Evolutionary conservation across 2,329 filamentous ascomycete species (phyloP).

Genomic region (Exophiala phaeomuriformis): DNA sequence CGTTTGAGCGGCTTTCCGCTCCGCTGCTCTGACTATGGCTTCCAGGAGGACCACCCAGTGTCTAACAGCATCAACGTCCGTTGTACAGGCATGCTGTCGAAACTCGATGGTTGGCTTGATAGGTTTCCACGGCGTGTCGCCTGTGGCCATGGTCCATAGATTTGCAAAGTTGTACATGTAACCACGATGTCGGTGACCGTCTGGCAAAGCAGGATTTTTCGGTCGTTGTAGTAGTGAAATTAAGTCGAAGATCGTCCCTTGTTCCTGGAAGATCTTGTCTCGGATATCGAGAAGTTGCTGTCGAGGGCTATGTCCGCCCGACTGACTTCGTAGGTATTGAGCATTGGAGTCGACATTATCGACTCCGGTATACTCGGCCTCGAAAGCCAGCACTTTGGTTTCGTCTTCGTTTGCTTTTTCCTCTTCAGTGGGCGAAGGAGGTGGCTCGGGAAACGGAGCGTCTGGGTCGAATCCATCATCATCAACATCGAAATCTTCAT

Average conservation of each 20-base stretch:
- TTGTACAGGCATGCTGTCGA: conserved; percentile 21
- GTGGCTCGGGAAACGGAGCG: background rate
- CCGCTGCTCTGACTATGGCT: conserved; percentile 16
- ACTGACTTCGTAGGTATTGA: conserved; percentile 3
- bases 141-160: conserved; percentile 8
- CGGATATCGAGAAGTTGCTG: background rate
- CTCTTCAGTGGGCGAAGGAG: conserved; percentile 6
- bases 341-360: conserved; percentile 18
- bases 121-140: conserved; percentile 14
- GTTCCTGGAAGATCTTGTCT: conserved; percentile 12
- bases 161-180: conserved; percentile 23
- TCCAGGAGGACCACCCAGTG: conserved; percentile 22
- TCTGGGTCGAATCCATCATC: conserved; percentile 10
- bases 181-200: conserved; percentile 9
- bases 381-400: conserved; percentile 7
- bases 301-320: background rate
- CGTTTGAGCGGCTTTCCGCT: conserved; percentile 10
- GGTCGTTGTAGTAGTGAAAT: conserved; percentile 8
- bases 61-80: conserved; percentile 10
- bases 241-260: conserved; percentile 11
- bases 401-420: conserved; percentile 15
- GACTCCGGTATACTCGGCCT: conserved; percentile 17
- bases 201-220: background rate
- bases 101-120: conserved; percentile 24
- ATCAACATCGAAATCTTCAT: background rate